Evolutionary conservation across 176 grass and related monocot species (phyloP), one percentile per base, ranked within the genome.

Genomic region (Tillandsia leiboldiana): DNA sequence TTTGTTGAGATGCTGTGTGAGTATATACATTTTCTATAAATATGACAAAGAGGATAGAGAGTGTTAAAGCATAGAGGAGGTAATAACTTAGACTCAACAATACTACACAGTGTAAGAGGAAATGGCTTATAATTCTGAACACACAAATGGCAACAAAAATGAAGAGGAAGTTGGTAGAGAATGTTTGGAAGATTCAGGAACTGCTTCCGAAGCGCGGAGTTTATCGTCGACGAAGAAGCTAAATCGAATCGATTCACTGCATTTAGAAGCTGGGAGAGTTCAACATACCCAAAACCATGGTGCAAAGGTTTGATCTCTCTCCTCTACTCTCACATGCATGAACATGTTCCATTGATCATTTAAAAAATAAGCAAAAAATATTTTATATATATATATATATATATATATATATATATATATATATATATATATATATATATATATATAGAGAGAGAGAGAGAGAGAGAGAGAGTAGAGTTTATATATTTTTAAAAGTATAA

Each of bases 201-300:
- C 73, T 50, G 70, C 65, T n/a, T 64, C 77, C n/a, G 72, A 33
- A 42, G 23, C 63, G 42, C 53, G 72, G 47, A 50, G 13, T 42
- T 42, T 42, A 42, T 7, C 33, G 13, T 23, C 53, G 0, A 48
- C 80, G 20, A 77, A 57, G 65, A 80, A 77, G 69, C 64, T 87
- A 52, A 75, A 80, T 53, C 78, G 81, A 63, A 76, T 64, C 13
- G 85, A 87, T 61, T 87, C 85, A 10, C 76, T 87, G 77, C 81
- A 87, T 47, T 83, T 80, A n/a, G 85, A 87, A 33, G 85, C 85
- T 22, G 81, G 72, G 63, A 80, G 51, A 61, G 65, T 87, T 51
- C 77, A 74, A 12, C 66, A 77, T 27, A 50, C 76, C 50, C 65
- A 51, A 15, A 77, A 63, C 66, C 69, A 73, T 70, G 63, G 49